Percentiles rank a stretch among this genome's conserved stretches.
Evolutionary conservation across 148 eudicot genomes (phyloP).

Genomic region (Camellia granthamiana): DNA sequence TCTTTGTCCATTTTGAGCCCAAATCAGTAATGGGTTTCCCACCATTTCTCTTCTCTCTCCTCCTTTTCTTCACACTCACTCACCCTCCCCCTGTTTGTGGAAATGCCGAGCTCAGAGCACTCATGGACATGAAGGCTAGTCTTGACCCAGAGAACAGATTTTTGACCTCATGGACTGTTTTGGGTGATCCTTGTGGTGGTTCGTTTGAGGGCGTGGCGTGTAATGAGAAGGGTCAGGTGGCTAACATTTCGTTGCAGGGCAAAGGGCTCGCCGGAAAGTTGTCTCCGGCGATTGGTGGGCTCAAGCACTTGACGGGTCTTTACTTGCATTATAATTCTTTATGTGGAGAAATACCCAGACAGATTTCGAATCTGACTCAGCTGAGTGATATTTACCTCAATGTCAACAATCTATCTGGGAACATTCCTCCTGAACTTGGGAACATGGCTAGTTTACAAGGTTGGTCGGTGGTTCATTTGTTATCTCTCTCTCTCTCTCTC

Average conservation of each 20-base stretch:
- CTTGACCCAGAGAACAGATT: slow-evolving; percentile 67
- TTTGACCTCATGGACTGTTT: slow-evolving; percentile 54
- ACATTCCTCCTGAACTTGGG: slow-evolving; percentile 60
- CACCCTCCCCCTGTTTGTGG: slow-evolving; percentile 20
- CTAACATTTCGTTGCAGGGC: slow-evolving; percentile 87
- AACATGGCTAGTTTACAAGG: slow-evolving; percentile 77
- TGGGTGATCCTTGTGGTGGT: slow-evolving; percentile 71
- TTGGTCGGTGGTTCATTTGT: slow-evolving; percentile 31
- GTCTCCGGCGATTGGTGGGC: slow-evolving; percentile 65
- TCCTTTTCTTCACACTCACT: slow-evolving; percentile 18
- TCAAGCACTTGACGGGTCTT: slow-evolving; percentile 65
- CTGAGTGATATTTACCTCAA: slow-evolving; percentile 81
- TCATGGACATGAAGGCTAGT: slow-evolving; percentile 57
- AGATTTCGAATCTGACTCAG: slow-evolving; percentile 42
- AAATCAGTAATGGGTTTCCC: slow-evolving; percentile 31
- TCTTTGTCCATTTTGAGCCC: slow-evolving; percentile 16
- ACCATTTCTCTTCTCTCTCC: slow-evolving; percentile 24
- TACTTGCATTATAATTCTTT: slow-evolving; percentile 90
- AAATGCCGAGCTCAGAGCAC: slow-evolving; percentile 52
- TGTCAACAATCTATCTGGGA: slow-evolving; percentile 83
- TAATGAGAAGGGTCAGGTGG: slow-evolving; percentile 65
- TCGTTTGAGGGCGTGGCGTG: slow-evolving; percentile 80
- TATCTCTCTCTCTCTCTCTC: not conserved
- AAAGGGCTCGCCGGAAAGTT: slow-evolving; percentile 70
- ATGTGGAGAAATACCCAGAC: slow-evolving; percentile 68